phyloP scores from a whole-genome alignment of 805 yeast genomes.

The Saccharomyces mikatae region DNA sequence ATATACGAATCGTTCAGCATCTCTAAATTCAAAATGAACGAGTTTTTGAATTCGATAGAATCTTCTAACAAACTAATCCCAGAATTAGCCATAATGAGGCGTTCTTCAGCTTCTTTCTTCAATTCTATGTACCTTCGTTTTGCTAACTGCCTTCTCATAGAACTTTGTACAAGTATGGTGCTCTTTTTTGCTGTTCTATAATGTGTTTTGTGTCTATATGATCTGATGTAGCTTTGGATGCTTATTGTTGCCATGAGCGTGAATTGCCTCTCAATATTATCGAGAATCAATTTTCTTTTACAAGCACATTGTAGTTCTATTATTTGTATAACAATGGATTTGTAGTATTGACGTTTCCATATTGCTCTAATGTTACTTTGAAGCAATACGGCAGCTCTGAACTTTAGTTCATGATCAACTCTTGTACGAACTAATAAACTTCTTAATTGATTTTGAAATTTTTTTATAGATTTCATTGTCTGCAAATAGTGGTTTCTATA shows the following conservation, averaged over 20 bases:
- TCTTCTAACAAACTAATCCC: slow-evolving; percentile 2
- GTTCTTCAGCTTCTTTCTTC: slow-evolving; percentile 60
- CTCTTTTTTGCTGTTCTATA: slow-evolving; percentile 40
- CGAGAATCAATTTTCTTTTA: slow-evolving; percentile 43
- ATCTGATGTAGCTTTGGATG: slow-evolving; percentile 65
- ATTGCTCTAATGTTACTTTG: slow-evolving; percentile 61
- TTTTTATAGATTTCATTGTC: slow-evolving; percentile 45
- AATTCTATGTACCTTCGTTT: slow-evolving; percentile 46
- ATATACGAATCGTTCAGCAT: not conserved
- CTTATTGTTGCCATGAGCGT: slow-evolving; percentile 50
- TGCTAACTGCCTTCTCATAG: slow-evolving; percentile 66
- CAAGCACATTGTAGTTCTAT: slow-evolving; percentile 38
- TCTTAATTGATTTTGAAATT: slow-evolving; percentile 56
- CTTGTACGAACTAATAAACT: slow-evolving; percentile 54
- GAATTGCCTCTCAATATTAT: slow-evolving; percentile 38
- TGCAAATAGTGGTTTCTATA: slow-evolving; percentile 55
- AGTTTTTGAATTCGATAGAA: slow-evolving; percentile 7
- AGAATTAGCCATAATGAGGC: not conserved
- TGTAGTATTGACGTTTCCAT: slow-evolving; percentile 34
- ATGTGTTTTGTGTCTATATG: slow-evolving; percentile 42
- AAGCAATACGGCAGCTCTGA: slow-evolving; percentile 57
- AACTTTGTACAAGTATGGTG: slow-evolving; percentile 62
- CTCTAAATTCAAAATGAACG: slow-evolving; percentile 13
- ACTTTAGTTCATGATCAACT: slow-evolving; percentile 49
- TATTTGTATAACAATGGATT: slow-evolving; percentile 16